Conservation (phyloP, 768 basidiomycete species). For the Dentipellis sp. region DNA sequence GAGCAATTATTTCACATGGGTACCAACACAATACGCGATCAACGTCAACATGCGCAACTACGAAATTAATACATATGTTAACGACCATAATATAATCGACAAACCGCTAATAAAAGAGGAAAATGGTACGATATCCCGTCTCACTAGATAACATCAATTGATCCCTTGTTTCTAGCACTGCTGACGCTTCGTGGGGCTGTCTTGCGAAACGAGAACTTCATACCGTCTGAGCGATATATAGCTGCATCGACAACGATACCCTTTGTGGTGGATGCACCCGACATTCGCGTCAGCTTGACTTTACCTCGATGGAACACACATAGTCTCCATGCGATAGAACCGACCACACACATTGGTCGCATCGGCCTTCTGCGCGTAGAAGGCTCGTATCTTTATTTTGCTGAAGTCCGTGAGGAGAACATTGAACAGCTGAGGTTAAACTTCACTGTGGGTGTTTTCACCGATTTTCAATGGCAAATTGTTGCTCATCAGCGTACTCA, state of each 20-base stretch:
- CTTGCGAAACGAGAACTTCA: conserved; percentile 39
- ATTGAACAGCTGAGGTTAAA: conserved; percentile 71
- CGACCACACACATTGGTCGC: conserved; percentile 54
- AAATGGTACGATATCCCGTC: conserved; percentile 48
- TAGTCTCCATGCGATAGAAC: conserved; percentile 51
- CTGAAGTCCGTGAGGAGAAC: conserved; percentile 55
- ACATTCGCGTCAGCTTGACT: conserved; percentile 48
- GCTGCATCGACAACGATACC: conserved; percentile 60
- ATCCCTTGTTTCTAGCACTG: conserved; percentile 42
- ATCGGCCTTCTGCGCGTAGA: conserved; percentile 46
- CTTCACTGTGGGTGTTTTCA: conserved; percentile 40
- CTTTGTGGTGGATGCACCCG: conserved; percentile 53
- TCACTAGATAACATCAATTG: not conserved
- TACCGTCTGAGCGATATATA: conserved; percentile 66
- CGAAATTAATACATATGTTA: conserved; percentile 73
- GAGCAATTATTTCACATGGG: conserved; percentile 71
- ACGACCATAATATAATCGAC: conserved; percentile 96
- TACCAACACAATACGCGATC: conserved; percentile 72
- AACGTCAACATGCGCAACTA: conserved; percentile 68
- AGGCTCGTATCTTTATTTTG: conserved; percentile 69
- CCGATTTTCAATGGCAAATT: not conserved
- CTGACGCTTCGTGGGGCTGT: conserved; percentile 53
- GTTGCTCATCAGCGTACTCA: not conserved
- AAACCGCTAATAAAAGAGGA: conserved; percentile 74
- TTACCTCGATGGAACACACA: conserved; percentile 90